Conservation (phyloP, 2,329 filamentous ascomycete species). For the Colletotrichum filicis region DNA sequence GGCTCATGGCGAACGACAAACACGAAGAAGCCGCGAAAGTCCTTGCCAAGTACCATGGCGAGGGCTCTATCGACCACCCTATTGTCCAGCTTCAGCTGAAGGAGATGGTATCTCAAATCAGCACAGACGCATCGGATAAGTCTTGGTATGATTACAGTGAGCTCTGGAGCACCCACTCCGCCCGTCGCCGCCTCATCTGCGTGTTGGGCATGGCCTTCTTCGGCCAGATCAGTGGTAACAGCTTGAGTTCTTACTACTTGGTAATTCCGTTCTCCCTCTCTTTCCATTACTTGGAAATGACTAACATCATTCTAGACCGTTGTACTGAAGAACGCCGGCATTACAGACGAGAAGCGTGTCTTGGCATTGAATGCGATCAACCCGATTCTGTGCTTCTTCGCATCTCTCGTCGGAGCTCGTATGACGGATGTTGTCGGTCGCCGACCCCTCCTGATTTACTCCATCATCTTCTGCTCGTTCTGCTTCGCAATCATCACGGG, state of each 20-base stretch:
- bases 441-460: constrained; percentile 62
- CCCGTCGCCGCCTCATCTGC: constrained; percentile 60
- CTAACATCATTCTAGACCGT: not conserved
- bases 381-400: constrained; percentile 62
- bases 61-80: constrained; percentile 59
- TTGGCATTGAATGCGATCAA: constrained; percentile 65
- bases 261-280: too few relatives aligned
- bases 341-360: constrained; percentile 56
- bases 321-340: constrained; percentile 61
- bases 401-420: constrained; percentile 63
- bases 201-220: constrained; percentile 63
- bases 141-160: constrained; percentile 67
- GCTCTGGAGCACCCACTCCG: constrained; percentile 60
- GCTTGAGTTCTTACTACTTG: constrained; percentile 57
- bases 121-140: constrained; percentile 63
- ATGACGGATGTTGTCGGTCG: constrained; percentile 69
- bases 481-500: constrained; percentile 62
- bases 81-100: constrained; percentile 64
- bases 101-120: constrained; percentile 58
- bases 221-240: constrained; percentile 64
- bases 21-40: constrained; percentile 53
- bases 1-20: constrained; percentile 55
- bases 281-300: too few relatives aligned
- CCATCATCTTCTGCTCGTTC: constrained; percentile 55
- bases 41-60: constrained; percentile 61